These are phyloP conservation scores for Aphanomyces cochlioides DNA, from an alignment of 352 stramenopile genomes.

Conservation along the genomic window DNA sequence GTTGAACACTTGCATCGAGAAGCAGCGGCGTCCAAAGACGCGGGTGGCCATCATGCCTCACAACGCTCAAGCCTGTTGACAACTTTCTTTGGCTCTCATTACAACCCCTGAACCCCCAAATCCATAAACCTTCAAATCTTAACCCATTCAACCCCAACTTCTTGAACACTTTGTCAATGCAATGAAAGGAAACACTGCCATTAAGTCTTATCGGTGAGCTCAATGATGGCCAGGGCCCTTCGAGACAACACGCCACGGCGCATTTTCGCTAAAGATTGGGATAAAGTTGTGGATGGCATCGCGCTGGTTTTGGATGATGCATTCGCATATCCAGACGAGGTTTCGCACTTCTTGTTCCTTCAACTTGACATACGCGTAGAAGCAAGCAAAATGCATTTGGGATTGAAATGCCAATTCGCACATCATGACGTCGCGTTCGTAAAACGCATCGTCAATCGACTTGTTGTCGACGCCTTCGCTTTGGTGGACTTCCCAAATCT, in stretches of 20 bases:
- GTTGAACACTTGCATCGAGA: slow-evolving; percentile 30
- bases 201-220: no score
- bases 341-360: slow-evolving; percentile 99
- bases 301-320: slow-evolving; percentile 98
- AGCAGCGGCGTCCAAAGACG: not conserved
- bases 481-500: slow-evolving; percentile 96
- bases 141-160: no score
- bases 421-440: slow-evolving; percentile 98
- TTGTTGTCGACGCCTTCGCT: slow-evolving; percentile 92
- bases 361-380: slow-evolving; percentile 99
- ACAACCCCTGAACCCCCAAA: no score
- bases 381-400: slow-evolving; percentile 98
- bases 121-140: no score
- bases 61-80: no score
- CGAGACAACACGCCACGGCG: slow-evolving; percentile 84
- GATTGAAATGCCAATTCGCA: slow-evolving; percentile 97
- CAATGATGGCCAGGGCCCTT: slow-evolving; percentile 33
- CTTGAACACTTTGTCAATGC: no score
- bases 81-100: no score
- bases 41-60: no score
- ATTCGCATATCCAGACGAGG: slow-evolving; percentile 99
- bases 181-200: no score
- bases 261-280: slow-evolving; percentile 95
- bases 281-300: slow-evolving; percentile 99
- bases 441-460: slow-evolving; percentile 99